phyloP scores from a whole-genome alignment of 2,329 filamentous ascomycete genomes.

The Venturia nashicola region DNA sequence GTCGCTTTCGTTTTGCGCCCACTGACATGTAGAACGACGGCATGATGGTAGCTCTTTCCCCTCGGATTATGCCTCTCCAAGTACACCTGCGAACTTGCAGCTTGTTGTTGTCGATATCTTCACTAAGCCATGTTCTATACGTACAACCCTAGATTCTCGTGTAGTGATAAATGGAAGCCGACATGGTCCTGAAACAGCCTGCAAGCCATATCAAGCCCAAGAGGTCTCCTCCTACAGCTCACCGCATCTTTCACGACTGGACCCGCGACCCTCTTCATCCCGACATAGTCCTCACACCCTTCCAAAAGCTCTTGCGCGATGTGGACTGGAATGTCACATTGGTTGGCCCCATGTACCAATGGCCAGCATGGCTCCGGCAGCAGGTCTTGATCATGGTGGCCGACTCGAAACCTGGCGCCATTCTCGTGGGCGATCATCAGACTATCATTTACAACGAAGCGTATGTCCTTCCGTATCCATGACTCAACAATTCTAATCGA shows the following conservation, averaged over 20 bases:
- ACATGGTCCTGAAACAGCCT: background rate
- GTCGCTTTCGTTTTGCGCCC: no score
- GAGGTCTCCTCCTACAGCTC: background rate
- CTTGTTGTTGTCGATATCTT: background rate
- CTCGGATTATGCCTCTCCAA: no score
- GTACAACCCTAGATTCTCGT: background rate
- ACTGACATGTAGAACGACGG: no score
- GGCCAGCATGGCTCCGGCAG: slow-evolving; percentile 7
- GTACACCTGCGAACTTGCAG: background rate
- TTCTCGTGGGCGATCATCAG: background rate
- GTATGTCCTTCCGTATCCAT: background rate
- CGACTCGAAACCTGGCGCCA: slow-evolving; percentile 2
- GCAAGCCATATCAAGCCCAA: background rate
- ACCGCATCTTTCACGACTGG: slow-evolving; percentile 7
- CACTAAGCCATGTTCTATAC: background rate
- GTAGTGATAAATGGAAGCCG: background rate
- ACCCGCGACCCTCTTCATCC: slow-evolving; percentile 7
- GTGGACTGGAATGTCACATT: slow-evolving; percentile 4
- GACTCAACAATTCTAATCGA: background rate
- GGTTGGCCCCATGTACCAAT: slow-evolving; percentile 7
- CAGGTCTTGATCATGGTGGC: slow-evolving; percentile 3
- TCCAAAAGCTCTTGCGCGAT: slow-evolving; percentile 5
- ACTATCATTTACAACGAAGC: background rate
- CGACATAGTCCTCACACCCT: slow-evolving; percentile 2
- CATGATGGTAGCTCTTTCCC: background rate